Evolutionary conservation across 2,329 filamentous ascomycete species (phyloP), one percentile per base, ranked within the genome.

Genomic region (Fusarium burgessii): DNA sequence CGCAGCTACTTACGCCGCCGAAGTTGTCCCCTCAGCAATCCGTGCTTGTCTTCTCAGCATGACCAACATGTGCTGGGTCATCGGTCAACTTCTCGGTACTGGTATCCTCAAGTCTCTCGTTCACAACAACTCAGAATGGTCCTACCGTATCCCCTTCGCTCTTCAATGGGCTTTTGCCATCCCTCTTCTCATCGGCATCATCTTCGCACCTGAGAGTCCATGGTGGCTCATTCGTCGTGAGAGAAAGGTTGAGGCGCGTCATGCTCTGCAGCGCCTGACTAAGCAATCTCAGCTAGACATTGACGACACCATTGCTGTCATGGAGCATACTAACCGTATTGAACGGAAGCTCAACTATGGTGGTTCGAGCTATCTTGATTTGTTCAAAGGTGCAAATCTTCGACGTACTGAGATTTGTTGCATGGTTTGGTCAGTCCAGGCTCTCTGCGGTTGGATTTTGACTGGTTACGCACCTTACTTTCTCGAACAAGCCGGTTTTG

Each of bases 261-360:
- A 75, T 18, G 71, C 79, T 0, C 51, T 83, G 1, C 66, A 70
- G 20, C 74, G 79, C 4, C 76, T 83, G 9, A 71, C 67, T 6
- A 70, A 77, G 25, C 62, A 77, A 41, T 72, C 59, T 1, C 59
- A 59, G 9, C 79, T 80, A 15, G 69, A 77, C n/a, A 78, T 78
- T 1, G 85, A 87, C 49, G 81, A 86, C 55, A 84, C 86, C 32
- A 69, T 83, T 18, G 76, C 79, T 42, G 73, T 81, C 49, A 82
- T 83, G 76, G 76, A 80, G 17, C 78, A 82, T 42, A 84, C 82
- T 6, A 78, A 83, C 62, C 77, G 81, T 52, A 73, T 84, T 5
- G 84, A 86, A 67, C 78, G 81, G 55, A 75, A 80, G 43, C 72
- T 80, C 51, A 78, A 76, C 7, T 70, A 73, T 0, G 83, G 82